Conservation (phyloP, 2,329 filamentous ascomycete species). For the Gnomoniopsis sp. region DNA sequence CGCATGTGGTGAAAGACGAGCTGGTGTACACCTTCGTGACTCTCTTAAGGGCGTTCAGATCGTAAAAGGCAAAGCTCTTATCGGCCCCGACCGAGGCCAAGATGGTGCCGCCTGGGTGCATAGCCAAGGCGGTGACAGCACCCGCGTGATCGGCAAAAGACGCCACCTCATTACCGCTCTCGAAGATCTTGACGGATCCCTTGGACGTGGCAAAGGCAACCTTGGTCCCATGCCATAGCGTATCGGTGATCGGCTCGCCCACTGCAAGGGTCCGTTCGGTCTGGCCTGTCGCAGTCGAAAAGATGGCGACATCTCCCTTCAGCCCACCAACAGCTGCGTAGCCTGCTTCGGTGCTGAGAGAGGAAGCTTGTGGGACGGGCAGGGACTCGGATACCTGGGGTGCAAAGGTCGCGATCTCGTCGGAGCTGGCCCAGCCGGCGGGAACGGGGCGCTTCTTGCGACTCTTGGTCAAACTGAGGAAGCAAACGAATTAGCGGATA, state of each 20-base stretch:
- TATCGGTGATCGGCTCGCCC: conserved; percentile 64
- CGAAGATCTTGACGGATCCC: conserved; percentile 76
- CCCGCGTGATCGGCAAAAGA: conserved; percentile 81
- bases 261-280: conserved; percentile 65
- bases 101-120: conserved; percentile 81
- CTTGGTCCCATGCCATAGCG: conserved; percentile 63
- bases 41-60: conserved; percentile 63
- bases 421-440: conserved; percentile 76
- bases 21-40: conserved; percentile 79
- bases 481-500: conserved; percentile 13
- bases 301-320: conserved; percentile 72
- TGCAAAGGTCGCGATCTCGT: conserved; percentile 58
- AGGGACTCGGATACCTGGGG: conserved; percentile 42
- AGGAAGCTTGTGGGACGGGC: conserved; percentile 46
- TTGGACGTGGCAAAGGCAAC: conserved; percentile 71
- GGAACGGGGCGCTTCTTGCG: conserved; percentile 88
- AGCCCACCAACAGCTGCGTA: conserved; percentile 71
- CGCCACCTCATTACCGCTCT: conserved; percentile 65
- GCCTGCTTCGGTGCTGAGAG: conserved; percentile 51
- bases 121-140: conserved; percentile 68
- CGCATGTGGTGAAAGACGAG: conserved; percentile 68
- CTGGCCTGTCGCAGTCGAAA: conserved; percentile 66
- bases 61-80: conserved; percentile 90
- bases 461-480: conserved; percentile 71
- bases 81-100: conserved; percentile 85